phyloP scores from a whole-genome alignment of 306 rosid species.

The Medicago lupulina region DNA sequence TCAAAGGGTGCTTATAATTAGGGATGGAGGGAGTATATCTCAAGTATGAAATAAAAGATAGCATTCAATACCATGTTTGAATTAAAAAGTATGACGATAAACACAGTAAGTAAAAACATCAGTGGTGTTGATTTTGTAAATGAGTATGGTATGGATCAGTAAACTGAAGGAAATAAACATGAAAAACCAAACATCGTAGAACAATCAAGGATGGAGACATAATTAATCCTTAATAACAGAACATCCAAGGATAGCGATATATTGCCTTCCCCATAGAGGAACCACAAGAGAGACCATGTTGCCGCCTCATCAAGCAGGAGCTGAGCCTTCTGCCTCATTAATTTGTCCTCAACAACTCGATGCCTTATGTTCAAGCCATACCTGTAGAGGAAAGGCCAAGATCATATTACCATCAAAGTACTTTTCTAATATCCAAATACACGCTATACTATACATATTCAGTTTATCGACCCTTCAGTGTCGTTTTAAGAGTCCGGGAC shows the following conservation, averaged over 20 bases:
- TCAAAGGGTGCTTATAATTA: no score
- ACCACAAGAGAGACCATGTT: conserved; percentile 97
- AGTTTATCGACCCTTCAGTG: neutral
- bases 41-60: conserved; percentile 19
- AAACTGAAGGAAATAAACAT: conserved; percentile 30
- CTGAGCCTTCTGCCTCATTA: conserved; percentile 97
- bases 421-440: conserved; percentile 36
- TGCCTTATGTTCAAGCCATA: conserved; percentile 70
- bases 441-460: conserved; percentile 9
- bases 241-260: conserved; percentile 43
- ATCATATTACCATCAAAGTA: conserved; percentile 31
- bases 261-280: conserved; percentile 93
- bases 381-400: conserved; percentile 50
- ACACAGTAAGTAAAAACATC: conserved; percentile 17
- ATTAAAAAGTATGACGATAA: conserved; percentile 11
- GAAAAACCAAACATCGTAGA: conserved; percentile 22
- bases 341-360: conserved; percentile 86
- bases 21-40: neutral
- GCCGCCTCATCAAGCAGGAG: conserved; percentile 95
- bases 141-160: conserved; percentile 9
- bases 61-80: conserved; percentile 9
- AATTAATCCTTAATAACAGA: conserved; percentile 33
- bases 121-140: conserved; percentile 11
- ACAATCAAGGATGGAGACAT: conserved; percentile 26
- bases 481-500: neutral